A percentile compares a stretch with the other conserved stretches of the same genome.
Evolutionary conservation across 345 rosid genomes (phyloP).

Genomic region (Garcia nutans): DNA sequence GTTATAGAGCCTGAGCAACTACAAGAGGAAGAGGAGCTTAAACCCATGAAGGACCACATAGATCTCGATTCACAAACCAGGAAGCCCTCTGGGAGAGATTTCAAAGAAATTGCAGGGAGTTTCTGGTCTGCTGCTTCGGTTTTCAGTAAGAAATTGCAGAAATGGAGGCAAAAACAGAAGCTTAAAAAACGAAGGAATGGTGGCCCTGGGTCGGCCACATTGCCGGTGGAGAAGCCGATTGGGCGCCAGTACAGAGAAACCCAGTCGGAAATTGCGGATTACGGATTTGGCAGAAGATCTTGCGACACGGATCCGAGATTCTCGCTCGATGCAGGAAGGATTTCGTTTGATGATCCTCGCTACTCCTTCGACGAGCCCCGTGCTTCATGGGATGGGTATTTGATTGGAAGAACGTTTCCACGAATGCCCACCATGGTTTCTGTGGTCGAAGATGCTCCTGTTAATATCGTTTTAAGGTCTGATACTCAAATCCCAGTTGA

Average conservation of each 20-base stretch:
- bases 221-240: constrained; percentile 94
- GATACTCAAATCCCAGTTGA: constrained; percentile 80
- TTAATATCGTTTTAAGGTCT: constrained; percentile 50
- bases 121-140: constrained; percentile 99
- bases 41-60: constrained; percentile 87
- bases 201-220: constrained; percentile 64
- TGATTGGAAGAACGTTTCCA: constrained; percentile 71
- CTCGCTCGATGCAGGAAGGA: constrained; percentile 77
- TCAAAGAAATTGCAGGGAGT: constrained; percentile 74
- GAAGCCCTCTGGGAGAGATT: constrained; percentile 68
- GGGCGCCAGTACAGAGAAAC: constrained; percentile 90
- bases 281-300: constrained; percentile 92
- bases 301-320: constrained; percentile 98
- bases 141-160: constrained; percentile 91
- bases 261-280: constrained; percentile 96
- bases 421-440: constrained; percentile 87
- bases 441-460: constrained; percentile 91
- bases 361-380: constrained; percentile 93
- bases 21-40: constrained; percentile 49
- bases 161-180: constrained; percentile 98
- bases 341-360: constrained; percentile 80
- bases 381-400: constrained; percentile 94
- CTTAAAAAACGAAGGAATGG: constrained; percentile 64
- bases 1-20: constrained; percentile 20
- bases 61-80: constrained; percentile 81